Base-by-base conservation (phyloP, 1,139 yeast genomes). In the Tardiomyces depauwii region DNA sequence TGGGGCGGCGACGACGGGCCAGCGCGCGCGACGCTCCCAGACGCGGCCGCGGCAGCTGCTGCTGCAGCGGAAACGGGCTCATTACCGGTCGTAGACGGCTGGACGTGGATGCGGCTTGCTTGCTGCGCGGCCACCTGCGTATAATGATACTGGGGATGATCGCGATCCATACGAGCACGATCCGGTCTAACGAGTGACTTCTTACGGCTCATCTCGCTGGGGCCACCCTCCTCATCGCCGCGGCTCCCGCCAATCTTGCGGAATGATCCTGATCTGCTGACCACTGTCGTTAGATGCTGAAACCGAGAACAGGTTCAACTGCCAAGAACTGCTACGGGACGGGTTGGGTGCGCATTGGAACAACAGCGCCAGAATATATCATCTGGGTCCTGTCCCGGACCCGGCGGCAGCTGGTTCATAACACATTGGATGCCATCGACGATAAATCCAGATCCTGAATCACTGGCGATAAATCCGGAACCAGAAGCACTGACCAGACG, bases 181-280 rank as follows among this genome's bases (percentile, higher is more conserved):
- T 87, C 95, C 1, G 93, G 95, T 52, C 85, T 73, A 40, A 86
- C 83, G 52, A 87, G 70, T 1, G 95, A 83, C 57, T 74, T 73
- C 59, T 80, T 82, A 47, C 91, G 64, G 40, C 66, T 60, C 40
- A 76, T 45, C 39, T 73, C 55, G 16, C 36, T 30, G 36, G n/a
- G n/a, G n/a, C 16, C 36, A 5, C 16, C 36, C 16, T 30, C 36
- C 36, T 30, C 36, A 14, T 30, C 36, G 16, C 36, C 16, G 5
- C 16, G 36, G 12, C 30, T 12, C 10, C 36, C 36, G 36, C 36
- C 36, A 13, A 30, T 30, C 16, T 30, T 30, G 36, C 36, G 36
- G 16, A 30, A 30, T 10, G 36, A 30, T 30, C 36, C 36, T 30
- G 36, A 30, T 30, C 36, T 5, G 16, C 11, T 14, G 16, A 30